Conservation (phyloP, 225 moss, liverwort and hornwort species). For the Straminergon stramineum region DNA sequence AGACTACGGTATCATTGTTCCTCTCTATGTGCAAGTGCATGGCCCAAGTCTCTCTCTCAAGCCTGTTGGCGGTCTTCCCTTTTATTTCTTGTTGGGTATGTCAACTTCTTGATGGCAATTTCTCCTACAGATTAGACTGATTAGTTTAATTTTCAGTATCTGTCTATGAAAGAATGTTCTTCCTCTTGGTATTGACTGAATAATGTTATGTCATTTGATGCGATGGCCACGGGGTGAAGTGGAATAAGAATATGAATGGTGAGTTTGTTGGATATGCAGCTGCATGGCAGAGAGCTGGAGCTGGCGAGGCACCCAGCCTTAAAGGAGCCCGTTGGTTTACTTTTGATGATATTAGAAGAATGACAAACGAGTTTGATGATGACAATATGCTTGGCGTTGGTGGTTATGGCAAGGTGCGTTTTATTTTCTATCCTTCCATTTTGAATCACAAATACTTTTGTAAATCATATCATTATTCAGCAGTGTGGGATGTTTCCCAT, state of each 20-base stretch:
- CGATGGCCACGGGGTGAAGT: neutral
- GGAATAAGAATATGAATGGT: neutral
- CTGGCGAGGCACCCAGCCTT: slow-evolving; percentile 47
- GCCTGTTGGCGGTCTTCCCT: neutral
- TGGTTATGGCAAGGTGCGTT: slow-evolving; percentile 58
- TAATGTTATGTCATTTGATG: neutral
- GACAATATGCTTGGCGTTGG: slow-evolving; percentile 47
- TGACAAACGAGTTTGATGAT: slow-evolving; percentile 42
- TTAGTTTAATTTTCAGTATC: neutral
- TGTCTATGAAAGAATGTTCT: neutral
- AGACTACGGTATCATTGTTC: neutral
- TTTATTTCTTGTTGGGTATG: neutral
- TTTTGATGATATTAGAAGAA: slow-evolving; percentile 49
- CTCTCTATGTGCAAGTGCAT: neutral
- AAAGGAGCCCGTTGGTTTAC: slow-evolving; percentile 71
- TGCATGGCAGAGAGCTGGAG: slow-evolving; percentile 25
- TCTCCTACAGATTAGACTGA: neutral
- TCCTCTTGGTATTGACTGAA: neutral
- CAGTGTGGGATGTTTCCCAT: neutral
- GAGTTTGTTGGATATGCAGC: slow-evolving; percentile 13
- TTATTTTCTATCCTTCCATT: neutral
- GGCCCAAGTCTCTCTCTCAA: neutral
- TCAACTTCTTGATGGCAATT: no score
- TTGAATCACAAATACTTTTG: neutral
- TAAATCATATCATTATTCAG: neutral